Conservation (phyloP, 176 grass and related monocot genomes). For the Tillandsia leiboldiana region DNA sequence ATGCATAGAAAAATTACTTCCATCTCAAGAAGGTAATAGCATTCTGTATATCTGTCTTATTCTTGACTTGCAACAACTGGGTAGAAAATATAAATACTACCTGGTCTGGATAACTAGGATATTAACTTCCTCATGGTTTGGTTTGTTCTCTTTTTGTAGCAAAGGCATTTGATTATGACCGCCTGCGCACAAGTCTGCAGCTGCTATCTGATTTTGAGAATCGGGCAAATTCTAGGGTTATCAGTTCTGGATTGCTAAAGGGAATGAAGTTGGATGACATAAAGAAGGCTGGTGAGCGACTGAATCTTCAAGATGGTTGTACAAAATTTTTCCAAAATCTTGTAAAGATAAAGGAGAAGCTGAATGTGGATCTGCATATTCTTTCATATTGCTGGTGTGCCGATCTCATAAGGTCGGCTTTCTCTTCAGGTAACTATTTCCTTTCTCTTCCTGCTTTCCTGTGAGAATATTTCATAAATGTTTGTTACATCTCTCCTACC, state of each 20-base stretch:
- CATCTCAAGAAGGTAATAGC: conserved; percentile 53
- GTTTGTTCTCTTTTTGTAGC: conserved; percentile 27
- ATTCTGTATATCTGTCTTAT: conserved; percentile 17
- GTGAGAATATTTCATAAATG: not conserved
- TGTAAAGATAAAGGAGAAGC: conserved; percentile 41
- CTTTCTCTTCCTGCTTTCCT: conserved; percentile 2
- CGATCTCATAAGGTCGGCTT: conserved; percentile 82
- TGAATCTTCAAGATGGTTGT: conserved; percentile 86
- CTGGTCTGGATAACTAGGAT: not conserved
- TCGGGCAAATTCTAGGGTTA: conserved; percentile 74
- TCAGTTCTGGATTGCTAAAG: conserved; percentile 71
- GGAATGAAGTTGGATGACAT: conserved; percentile 90
- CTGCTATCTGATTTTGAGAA: conserved; percentile 85
- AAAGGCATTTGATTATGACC: conserved; percentile 54
- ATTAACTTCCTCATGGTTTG: not conserved
- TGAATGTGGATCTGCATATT: conserved; percentile 74
- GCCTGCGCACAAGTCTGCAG: conserved; percentile 54
- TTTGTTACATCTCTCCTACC: not conserved
- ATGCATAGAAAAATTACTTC: conserved; percentile 75
- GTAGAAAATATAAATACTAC: not conserved
- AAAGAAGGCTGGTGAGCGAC: conserved; percentile 72
- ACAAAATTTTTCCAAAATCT: conserved; percentile 77
- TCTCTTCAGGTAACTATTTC: conserved; percentile 68
- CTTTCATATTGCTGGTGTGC: conserved; percentile 96
- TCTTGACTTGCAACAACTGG: not conserved